Conservation (phyloP, 1,284 basidiomycete genomes). For the Heterobasidion occidentale region DNA sequence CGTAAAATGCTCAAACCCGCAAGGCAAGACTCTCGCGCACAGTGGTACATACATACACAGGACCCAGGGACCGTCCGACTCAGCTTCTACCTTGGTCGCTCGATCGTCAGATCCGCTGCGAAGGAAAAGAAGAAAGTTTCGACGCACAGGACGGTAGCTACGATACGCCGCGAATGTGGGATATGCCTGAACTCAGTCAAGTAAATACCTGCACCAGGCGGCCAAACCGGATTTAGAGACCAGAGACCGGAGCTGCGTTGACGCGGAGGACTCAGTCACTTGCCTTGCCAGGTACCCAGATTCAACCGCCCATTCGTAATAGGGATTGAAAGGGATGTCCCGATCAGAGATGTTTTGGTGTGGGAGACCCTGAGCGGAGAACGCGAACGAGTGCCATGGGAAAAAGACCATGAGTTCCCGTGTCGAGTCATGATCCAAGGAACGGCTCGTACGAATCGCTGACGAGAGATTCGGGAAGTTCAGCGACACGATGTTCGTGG, state of each 20-base stretch:
- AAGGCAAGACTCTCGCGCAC: no score
- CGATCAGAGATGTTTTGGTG: constrained; percentile 82
- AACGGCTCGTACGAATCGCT: constrained; percentile 62
- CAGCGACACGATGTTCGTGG: not conserved
- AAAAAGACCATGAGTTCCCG: not conserved
- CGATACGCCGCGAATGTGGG: constrained; percentile 60
- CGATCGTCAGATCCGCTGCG: not conserved
- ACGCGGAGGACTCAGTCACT: constrained; percentile 5
- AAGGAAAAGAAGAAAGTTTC: not conserved
- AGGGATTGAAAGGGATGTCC: constrained; percentile 76
- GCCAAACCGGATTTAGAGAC: not conserved
- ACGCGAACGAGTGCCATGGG: not conserved
- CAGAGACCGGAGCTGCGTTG: not conserved
- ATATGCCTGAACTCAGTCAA: constrained; percentile 73
- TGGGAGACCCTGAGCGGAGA: constrained; percentile 65
- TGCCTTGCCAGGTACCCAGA: constrained; percentile 89
- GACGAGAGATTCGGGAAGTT: not conserved
- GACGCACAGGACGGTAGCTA: constrained; percentile 77
- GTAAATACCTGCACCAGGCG: constrained; percentile 56
- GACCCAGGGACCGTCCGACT: no score
- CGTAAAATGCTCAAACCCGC: no score
- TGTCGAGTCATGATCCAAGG: not conserved
- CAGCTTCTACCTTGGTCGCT: not conserved
- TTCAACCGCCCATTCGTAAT: constrained; percentile 79
- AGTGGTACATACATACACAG: no score